Conservation (phyloP, 495 filamentous ascomycete genomes). For the Amphirosellinia nigrospora region DNA sequence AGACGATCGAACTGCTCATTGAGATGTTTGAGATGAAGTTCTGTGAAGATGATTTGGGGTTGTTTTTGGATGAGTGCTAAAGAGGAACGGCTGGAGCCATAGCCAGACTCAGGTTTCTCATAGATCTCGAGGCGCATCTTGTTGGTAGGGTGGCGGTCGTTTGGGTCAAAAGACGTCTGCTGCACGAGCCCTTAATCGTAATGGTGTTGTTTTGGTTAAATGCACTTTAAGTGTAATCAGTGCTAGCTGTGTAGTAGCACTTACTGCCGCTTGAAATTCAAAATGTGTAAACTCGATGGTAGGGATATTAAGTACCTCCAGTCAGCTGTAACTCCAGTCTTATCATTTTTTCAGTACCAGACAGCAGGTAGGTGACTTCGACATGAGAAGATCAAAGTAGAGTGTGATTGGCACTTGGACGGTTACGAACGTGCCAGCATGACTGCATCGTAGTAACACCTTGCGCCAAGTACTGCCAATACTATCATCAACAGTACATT, state of each 20-base stretch:
- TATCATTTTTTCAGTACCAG: not conserved
- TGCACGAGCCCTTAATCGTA: not conserved
- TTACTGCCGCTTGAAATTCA: not conserved
- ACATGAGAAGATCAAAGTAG: not conserved
- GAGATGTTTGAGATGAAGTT: conserved; percentile 83
- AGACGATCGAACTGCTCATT: conserved; percentile 84
- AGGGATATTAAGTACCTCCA: not conserved
- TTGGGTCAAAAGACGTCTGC: not conserved
- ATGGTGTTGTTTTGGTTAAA: not conserved
- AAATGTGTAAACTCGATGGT: not conserved
- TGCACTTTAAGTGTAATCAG: not conserved
- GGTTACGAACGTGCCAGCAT: not conserved
- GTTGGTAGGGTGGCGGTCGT: not conserved
- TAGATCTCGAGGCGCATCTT: not conserved
- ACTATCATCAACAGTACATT: not conserved
- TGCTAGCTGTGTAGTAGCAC: not conserved
- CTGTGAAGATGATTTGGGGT: conserved; percentile 82
- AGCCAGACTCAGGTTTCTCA: not conserved
- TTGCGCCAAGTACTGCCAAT: not conserved
- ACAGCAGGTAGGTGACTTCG: not conserved
- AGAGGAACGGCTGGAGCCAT: not conserved
- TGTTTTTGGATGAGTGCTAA: not conserved
- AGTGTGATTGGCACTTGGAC: not conserved
- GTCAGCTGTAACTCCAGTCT: not conserved
- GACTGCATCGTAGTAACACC: not conserved